Base-by-base conservation (phyloP, 192 early-diverging fungal genomes). In the Endogone sp. region DNA sequence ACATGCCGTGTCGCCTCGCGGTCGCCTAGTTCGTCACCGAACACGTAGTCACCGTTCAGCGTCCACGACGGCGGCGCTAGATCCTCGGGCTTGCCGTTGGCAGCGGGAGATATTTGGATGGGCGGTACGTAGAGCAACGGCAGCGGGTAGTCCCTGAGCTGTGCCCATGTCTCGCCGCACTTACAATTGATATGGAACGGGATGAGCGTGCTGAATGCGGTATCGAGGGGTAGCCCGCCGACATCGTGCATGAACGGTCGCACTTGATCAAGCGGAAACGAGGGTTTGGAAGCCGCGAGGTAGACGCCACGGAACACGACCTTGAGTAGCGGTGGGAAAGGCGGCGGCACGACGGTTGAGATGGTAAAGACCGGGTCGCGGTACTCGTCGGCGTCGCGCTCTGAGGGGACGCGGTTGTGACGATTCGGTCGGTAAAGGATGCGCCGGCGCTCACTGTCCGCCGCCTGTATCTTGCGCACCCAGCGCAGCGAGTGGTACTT, bases 81-180 rank as follows among this genome's bases (percentile, higher is more conserved):
- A 30, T 54, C 54, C 4, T 67, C 21, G 32, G 6, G 9, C 23
- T 3, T 20, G 26, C 25, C 26, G 9, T 31, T 55, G 13, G 21
- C 62, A 26, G 59, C 59, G 27, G 24, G 9, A 6, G 22, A 23
- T 11, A 10, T 8, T 28, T 8, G 10, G 8, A 23, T 26, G n/a
- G 69, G 60, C 3, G 81, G 78, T 21, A 82, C 75, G 29, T 80
- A 68, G 0, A 74, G n/a, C 25, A 79, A 71, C 3, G 81, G 81
- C 9, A 79, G 26, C 0, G 81, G 81, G 67, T 79, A 79, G 55
- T 82, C 81, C 29, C 81, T 64, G 8, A 82, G 27, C 57, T 79
- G 69, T 0, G 61, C 70, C 72, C 69, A 76, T 24, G 78, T 74
- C 62, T 77, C 70, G n/a, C 71, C 76, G 10, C 67, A 56, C 4